Evolutionary conservation across 208 protist species (phyloP).

Genomic region (Herpetomonas samuelpessoai): DNA sequence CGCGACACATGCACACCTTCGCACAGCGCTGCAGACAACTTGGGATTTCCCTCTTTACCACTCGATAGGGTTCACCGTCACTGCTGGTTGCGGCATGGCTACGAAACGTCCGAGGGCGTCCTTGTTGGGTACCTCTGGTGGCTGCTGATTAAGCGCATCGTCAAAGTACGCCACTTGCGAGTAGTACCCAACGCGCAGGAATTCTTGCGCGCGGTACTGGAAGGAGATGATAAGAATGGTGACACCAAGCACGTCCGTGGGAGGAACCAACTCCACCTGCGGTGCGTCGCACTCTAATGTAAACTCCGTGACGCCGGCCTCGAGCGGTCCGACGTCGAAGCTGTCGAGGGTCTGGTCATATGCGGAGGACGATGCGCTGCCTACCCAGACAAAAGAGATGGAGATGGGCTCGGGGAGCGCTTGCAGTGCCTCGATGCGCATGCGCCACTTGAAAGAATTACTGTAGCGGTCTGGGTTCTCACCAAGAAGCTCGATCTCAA

Average conservation of each 20-base stretch:
- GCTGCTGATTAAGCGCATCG: conserved; percentile 53
- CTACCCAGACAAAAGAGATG: conserved; percentile 97
- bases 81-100: conserved; percentile 80
- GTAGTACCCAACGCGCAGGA: conserved; percentile 97
- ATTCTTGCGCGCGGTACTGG: conserved; percentile 94
- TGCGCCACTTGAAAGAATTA: conserved; percentile 62
- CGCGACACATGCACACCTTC: too few relatives aligned
- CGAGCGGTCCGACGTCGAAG: conserved; percentile 96
- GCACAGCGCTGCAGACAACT: too few relatives aligned
- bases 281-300: conserved; percentile 93
- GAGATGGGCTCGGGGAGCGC: conserved; percentile 89
- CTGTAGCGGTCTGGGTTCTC: conserved; percentile 70
- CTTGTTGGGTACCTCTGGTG: conserved; percentile 37
- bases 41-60: too few relatives aligned
- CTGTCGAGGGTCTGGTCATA: conserved; percentile 97
- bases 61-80: conserved; percentile 76
- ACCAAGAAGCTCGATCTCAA: conserved; percentile 84
- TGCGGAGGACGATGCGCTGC: conserved; percentile 90
- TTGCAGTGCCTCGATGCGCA: conserved; percentile 65
- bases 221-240: conserved; percentile 97
- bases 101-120: conserved; percentile 76
- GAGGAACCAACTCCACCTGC: conserved; percentile 87
- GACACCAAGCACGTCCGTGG: conserved; percentile 93
- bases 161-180: conserved; percentile 95
- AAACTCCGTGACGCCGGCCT: conserved; percentile 93